Evolutionary conservation across 2,329 filamentous ascomycete genomes (phyloP), one percentile per base, ranked within the genome.

Genomic region (Decorospora gaudefroyi): DNA sequence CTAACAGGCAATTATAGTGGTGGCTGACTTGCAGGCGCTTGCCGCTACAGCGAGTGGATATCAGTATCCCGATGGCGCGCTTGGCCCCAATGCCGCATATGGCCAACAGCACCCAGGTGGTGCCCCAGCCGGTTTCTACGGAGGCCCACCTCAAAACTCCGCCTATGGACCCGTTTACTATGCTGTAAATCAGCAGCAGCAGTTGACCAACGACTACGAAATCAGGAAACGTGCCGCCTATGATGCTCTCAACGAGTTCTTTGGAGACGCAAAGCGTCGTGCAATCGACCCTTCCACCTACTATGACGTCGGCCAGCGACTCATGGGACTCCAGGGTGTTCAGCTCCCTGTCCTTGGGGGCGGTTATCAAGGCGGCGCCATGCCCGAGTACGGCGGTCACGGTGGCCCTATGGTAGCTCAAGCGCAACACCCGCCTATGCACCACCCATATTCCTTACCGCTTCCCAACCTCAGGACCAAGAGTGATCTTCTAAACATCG

Each of bases 401-500:
- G 76, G 56, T 49, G 81, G 82, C 55, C 83, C 64, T 37, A 72
- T 62, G 74, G 76, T 62, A 76, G 76, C 53, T 76, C 83, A 63
- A 72, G 78, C 55, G 70, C 75, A 50, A 72, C 78, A 62, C 77
- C 81, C 84, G 25, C 80, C 86, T 27, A 84, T 89, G 68, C 88
- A 91, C 38, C 88, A 91, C 40, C 78, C 80, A 64, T 96, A 96
- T 74, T 89, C 90, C 51, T 79, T 96, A 46, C 89, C 93, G 40
- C 84, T 90, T 7, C 90, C 95, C 77, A 95, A 90, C 62, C 80
- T 95, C 42, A 85, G 92, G 65, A 96, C 91, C 34, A 96, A 97
- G 80, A 90, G 84, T 69, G 93, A 99, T 68, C 78, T 99, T 29
- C 77, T 95, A 68, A 90, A 95, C 69, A 91, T 97, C 64, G 93